Evolutionary conservation across 164 flowering plant species (phyloP).

Genomic region (Aristolochia californica): DNA sequence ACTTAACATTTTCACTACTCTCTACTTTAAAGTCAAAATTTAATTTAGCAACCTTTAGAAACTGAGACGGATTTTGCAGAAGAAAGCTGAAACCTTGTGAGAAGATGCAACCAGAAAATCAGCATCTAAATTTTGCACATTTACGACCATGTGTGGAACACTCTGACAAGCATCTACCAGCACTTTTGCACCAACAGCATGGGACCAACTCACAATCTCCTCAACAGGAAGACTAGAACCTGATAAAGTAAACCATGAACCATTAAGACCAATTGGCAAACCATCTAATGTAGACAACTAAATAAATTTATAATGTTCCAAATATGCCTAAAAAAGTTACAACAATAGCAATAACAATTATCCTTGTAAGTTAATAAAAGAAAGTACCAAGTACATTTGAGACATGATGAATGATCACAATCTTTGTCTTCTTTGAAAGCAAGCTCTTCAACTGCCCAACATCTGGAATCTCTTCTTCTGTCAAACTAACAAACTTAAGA

Average conservation of each 20-base stretch:
- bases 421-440: conserved; percentile 65
- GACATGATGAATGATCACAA: conserved; percentile 81
- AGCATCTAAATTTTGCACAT: conserved; percentile 65
- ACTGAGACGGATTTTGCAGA: neutral
- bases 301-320: neutral
- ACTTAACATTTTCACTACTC: conserved; percentile 21
- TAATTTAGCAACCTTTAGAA: neutral
- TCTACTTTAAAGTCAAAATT: neutral
- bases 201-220: conserved; percentile 70
- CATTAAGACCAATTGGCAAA: neutral
- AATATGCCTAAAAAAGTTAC: neutral
- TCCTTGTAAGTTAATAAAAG: neutral
- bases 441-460: conserved; percentile 33
- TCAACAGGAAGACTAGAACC: conserved; percentile 81
- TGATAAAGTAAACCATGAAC: conserved; percentile 5
- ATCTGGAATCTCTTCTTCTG: conserved; percentile 72
- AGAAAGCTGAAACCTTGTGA: conserved; percentile 55
- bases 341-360: neutral
- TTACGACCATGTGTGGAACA: conserved; percentile 96
- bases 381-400: conserved; percentile 79
- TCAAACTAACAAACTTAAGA: conserved; percentile 61
- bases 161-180: conserved; percentile 99
- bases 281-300: neutral
- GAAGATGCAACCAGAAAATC: conserved; percentile 99
- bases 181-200: conserved; percentile 83